These are phyloP conservation scores for Russula dissimulans DNA, from an alignment of 768 basidiomycete genomes.

Conservation along the genomic window DNA sequence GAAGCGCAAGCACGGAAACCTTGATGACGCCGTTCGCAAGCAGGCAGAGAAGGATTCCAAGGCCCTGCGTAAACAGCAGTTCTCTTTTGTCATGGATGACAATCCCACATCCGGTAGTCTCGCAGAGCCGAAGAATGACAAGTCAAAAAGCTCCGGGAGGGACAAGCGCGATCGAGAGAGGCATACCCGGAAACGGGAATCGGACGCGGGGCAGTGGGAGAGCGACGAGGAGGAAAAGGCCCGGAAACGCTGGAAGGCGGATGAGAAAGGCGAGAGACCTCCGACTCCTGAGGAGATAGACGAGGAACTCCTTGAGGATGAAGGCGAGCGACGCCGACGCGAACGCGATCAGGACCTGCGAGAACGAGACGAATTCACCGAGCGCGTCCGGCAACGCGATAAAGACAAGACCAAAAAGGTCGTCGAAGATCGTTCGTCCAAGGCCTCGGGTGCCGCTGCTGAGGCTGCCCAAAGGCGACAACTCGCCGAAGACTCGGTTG, in stretches of 20 bases:
- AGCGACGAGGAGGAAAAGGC: slow-evolving; percentile 80
- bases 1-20: slow-evolving; percentile 61
- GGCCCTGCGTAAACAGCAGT: slow-evolving; percentile 60
- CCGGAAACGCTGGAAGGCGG: slow-evolving; percentile 51
- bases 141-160: slow-evolving; percentile 29
- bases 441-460: slow-evolving; percentile 58
- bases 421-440: slow-evolving; percentile 86
- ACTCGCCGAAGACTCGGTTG: slow-evolving; percentile 55
- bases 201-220: slow-evolving; percentile 79
- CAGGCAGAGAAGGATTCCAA: slow-evolving; percentile 72
- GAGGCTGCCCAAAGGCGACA: slow-evolving; percentile 76
- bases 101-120: slow-evolving; percentile 39
- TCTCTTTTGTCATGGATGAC: slow-evolving; percentile 78
- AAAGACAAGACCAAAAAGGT: slow-evolving; percentile 80
- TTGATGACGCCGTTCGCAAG: slow-evolving; percentile 39
- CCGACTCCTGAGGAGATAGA: slow-evolving; percentile 32
- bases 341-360: slow-evolving; percentile 70
- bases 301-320: slow-evolving; percentile 55
- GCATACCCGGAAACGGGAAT: slow-evolving; percentile 70
- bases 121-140: slow-evolving; percentile 28
- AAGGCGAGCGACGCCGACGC: slow-evolving; percentile 56
- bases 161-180: slow-evolving; percentile 51
- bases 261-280: slow-evolving; percentile 30
- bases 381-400: slow-evolving; percentile 77
- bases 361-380: slow-evolving; percentile 90